Conservation (phyloP, 2,329 filamentous ascomycete genomes). For the Xylaria multiplex region DNA sequence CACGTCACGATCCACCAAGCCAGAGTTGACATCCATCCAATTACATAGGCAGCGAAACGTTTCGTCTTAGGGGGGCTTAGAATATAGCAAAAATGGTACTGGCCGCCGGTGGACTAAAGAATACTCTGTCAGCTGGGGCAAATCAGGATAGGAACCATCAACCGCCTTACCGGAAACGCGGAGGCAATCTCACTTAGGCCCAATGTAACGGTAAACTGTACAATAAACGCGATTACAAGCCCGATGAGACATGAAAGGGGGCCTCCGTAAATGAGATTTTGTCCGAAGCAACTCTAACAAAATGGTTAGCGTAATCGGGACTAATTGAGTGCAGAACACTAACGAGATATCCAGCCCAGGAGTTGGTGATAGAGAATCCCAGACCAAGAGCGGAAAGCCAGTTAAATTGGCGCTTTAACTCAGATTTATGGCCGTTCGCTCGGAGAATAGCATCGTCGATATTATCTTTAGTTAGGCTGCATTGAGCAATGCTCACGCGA, state of each 20-base stretch:
- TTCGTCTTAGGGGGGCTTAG: constrained; percentile 1
- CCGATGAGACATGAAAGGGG: background rate
- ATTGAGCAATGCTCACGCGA: background rate
- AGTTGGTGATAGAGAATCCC: constrained; percentile 14
- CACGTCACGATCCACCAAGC: constrained; percentile 18
- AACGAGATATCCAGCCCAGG: constrained; percentile 16
- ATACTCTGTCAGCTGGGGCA: background rate
- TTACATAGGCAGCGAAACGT: constrained; percentile 10
- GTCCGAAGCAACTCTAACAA: constrained; percentile 3
- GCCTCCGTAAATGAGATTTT: constrained; percentile 10
- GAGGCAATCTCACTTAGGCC: constrained; percentile 16
- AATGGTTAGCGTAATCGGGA: background rate
- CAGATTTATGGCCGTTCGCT: constrained; percentile 3
- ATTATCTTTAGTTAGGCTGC: background rate
- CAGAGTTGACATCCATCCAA: constrained; percentile 9
- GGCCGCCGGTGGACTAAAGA: constrained; percentile 8
- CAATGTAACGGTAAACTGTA: constrained; percentile 8
- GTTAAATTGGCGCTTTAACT: constrained; percentile 8
- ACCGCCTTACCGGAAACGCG: constrained; percentile 6
- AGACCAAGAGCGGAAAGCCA: constrained; percentile 9
- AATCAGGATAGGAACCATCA: background rate
- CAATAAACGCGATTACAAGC: constrained; percentile 1
- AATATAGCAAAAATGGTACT: constrained; percentile 18
- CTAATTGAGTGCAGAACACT: background rate
- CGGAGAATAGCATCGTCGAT: constrained; percentile 6